Conservation (phyloP, 441 rosid genomes). For the Erodium moschatum region DNA sequence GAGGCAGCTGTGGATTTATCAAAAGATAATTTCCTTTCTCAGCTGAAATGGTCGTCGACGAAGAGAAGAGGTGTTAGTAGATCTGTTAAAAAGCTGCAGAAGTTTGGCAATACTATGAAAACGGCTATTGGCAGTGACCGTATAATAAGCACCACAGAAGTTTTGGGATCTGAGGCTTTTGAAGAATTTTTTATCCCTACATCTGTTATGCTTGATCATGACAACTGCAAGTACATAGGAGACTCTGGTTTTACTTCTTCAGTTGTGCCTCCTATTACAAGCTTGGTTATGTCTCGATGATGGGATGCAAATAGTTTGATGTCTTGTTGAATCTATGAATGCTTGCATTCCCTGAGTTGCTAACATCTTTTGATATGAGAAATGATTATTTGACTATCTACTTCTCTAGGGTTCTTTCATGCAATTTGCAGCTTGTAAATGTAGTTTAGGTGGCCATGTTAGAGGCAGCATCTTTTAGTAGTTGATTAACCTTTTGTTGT, state of each 20-base stretch:
- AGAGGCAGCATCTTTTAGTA: slow-evolving; percentile 37
- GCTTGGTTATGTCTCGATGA: slow-evolving; percentile 62
- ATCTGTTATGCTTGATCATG: slow-evolving; percentile 41
- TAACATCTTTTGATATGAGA: not conserved
- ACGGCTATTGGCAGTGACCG: slow-evolving; percentile 8
- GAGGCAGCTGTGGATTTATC: slow-evolving; percentile 37
- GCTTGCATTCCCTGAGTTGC: not conserved
- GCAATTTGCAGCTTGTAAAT: not conserved
- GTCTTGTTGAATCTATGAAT: not conserved
- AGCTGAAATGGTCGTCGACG: slow-evolving; percentile 49
- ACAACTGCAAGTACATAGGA: slow-evolving; percentile 54
- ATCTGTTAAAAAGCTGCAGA: slow-evolving; percentile 27
- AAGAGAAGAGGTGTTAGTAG: slow-evolving; percentile 43
- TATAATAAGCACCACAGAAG: slow-evolving; percentile 11
- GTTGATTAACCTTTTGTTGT: slow-evolving; percentile 25
- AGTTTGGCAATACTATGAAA: not conserved
- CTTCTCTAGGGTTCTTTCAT: slow-evolving; percentile 2
- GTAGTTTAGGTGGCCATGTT: not conserved
- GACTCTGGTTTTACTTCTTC: slow-evolving; percentile 42
- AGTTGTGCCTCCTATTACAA: slow-evolving; percentile 37
- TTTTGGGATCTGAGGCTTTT: slow-evolving; percentile 10
- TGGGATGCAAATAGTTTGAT: slow-evolving; percentile 7
- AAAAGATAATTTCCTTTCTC: slow-evolving; percentile 43
- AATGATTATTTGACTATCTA: not conserved
- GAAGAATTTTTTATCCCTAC: slow-evolving; percentile 25